phyloP scores from a whole-genome alignment of 2,329 filamentous ascomycete species.

The Phialocephala sp. region DNA sequence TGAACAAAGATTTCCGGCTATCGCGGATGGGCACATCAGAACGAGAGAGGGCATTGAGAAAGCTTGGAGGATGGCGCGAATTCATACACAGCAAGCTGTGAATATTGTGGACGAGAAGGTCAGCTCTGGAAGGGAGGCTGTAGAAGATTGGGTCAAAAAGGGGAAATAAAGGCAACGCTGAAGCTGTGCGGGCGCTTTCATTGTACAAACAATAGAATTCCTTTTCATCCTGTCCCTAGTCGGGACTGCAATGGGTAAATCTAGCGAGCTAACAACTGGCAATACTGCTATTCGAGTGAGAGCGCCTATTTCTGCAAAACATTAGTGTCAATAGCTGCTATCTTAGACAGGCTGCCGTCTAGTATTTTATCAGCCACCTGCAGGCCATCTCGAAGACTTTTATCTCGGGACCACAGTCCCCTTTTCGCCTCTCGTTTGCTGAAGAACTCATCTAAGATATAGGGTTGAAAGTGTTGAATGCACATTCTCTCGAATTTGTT shows the following conservation, averaged over 20 bases:
- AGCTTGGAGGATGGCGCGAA: conserved; percentile 74
- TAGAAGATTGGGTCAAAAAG: conserved; percentile 92
- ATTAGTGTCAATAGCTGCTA: too few species aligned
- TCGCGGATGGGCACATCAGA: conserved; percentile 81
- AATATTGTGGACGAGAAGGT: conserved; percentile 83
- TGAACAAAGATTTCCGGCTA: conserved; percentile 83
- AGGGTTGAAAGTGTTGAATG: too few species aligned
- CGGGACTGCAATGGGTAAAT: background rate
- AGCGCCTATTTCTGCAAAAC: too few species aligned
- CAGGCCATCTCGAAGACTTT: too few species aligned
- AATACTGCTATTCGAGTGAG: too few species aligned
- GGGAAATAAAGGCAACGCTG: conserved; percentile 51
- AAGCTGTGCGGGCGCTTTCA: conserved; percentile 16
- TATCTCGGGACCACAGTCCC: too few species aligned
- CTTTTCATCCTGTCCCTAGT: conserved; percentile 9
- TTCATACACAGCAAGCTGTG: conserved; percentile 73
- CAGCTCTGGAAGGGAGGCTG: conserved; percentile 71
- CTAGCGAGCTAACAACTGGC: too few species aligned
- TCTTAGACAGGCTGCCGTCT: too few species aligned
- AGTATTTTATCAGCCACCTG: too few species aligned
- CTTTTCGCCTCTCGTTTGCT: too few species aligned
- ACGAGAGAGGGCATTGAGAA: conserved; percentile 71
- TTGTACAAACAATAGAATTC: conserved; percentile 35
- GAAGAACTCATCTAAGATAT: too few species aligned
- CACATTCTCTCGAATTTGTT: too few species aligned